phyloP scores from a whole-genome alignment of 1,284 basidiomycete species.

The Pisolithus thermaeus region DNA sequence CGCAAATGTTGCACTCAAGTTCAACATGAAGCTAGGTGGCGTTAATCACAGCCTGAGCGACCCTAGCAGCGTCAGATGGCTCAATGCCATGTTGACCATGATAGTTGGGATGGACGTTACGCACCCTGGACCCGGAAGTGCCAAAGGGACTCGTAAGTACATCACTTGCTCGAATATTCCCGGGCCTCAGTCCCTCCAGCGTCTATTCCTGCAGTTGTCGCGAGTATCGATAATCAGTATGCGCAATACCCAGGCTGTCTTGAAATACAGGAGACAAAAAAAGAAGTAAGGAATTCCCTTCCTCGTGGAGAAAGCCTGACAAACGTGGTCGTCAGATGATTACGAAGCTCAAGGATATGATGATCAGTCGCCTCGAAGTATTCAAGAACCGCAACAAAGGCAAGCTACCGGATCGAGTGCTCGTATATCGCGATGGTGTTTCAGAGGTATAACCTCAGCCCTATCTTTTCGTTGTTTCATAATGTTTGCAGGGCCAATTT shows the following conservation, averaged over 20 bases:
- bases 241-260: conserved; percentile 69
- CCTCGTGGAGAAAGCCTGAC: conserved; percentile 14
- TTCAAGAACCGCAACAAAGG: conserved; percentile 42
- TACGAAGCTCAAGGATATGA: conserved; percentile 61
- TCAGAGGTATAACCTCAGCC: conserved; percentile 48
- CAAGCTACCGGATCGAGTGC: conserved; percentile 51
- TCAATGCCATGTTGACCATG: conserved; percentile 60
- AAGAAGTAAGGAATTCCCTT: conserved; percentile 48
- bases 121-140: conserved; percentile 66
- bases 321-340: conserved; percentile 54
- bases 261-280: conserved; percentile 64
- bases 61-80: conserved; percentile 43
- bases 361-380: conserved; percentile 53
- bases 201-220: conserved; percentile 77
- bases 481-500: conserved; percentile 59
- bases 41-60: conserved; percentile 62
- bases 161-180: background rate
- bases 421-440: conserved; percentile 77
- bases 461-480: background rate
- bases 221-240: conserved; percentile 55
- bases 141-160: conserved; percentile 43
- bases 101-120: conserved; percentile 81
- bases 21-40: conserved; percentile 80
- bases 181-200: conserved; percentile 32
- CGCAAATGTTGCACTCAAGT: conserved; percentile 72